Evolutionary conservation across 495 filamentous ascomycete genomes (phyloP), one percentile per base, ranked within the genome.

Genomic region (Penicillium samsonianum): DNA sequence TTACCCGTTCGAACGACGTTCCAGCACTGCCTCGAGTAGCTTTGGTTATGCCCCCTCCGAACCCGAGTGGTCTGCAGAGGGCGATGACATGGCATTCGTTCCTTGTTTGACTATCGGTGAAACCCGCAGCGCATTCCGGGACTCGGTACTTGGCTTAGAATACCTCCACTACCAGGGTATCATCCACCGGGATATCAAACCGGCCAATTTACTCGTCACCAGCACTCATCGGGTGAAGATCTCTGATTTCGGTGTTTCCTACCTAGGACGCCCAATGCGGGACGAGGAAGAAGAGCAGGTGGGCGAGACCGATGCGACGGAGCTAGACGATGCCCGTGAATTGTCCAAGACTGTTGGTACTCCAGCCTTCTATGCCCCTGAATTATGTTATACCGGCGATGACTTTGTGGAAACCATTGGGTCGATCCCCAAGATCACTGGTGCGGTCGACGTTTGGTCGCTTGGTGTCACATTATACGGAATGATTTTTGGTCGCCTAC

Each of bases 231-330:
- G 88, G 12, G 90, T 96, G 60, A 99, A 98, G 78, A 99, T 99
- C 46, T 98, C 94, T n/a, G 94, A 99, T 67, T 99, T 99, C 75
- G 94, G 94, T 28, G 94, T 99, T 4, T 98, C 94, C 0, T 99
- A 97, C 70, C 86, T 98, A 43, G 95, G 94, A 20, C 84, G 89
- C 50, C 89, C 90, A 0, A 87, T 91, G 56, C 78, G 89, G 52
- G 88, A 89, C 58, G 89, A 92, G 53, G 79, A 86, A 11, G 85
- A 89, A 63, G 90, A 93, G 59, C 85, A 88, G 41, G 77, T 92
- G 17, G 88, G 85, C 16, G 92, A 96, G 70, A 89, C 88, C 14
- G 90, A 96, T 62, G 88, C 90, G 12, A 82, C 81, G 5, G 90
- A 94, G 62, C 80, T 93, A 45, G 90, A 96, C 63, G 90, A 96